phyloP scores from a whole-genome alignment of 495 filamentous ascomycete genomes.

The Choiromyces venosus region DNA sequence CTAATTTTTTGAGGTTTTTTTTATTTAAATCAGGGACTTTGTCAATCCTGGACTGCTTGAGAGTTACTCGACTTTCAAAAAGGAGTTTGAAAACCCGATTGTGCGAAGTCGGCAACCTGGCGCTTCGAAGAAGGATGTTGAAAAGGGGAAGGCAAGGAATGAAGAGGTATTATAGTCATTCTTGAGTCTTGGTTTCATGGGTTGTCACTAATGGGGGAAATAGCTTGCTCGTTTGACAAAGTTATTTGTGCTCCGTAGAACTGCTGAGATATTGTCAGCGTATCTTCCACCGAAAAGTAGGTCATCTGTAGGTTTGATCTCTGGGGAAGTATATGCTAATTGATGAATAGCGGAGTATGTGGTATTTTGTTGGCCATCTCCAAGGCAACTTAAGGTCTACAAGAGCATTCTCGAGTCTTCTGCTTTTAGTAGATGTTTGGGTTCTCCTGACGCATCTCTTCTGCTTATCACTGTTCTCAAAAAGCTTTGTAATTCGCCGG shows the following conservation, averaged over 20 bases:
- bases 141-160: constrained; percentile 65
- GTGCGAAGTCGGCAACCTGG: constrained; percentile 67
- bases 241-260: constrained; percentile 69
- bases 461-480: constrained; percentile 74
- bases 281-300: constrained; percentile 65
- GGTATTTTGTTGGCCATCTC: constrained; percentile 49
- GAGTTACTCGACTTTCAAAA: constrained; percentile 62
- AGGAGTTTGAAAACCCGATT: constrained; percentile 68
- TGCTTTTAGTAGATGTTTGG: constrained; percentile 59
- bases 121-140: constrained; percentile 59
- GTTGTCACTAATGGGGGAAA: neutral
- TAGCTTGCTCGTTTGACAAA: constrained; percentile 58
- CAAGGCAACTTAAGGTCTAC: constrained; percentile 64
- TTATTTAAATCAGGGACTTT: constrained; percentile 51
- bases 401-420: constrained; percentile 65
- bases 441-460: constrained; percentile 62
- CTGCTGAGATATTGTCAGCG: constrained; percentile 65
- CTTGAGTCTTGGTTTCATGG: neutral
- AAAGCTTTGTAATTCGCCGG: constrained; percentile 77
- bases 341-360: neutral
- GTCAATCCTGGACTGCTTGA: constrained; percentile 72
- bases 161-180: constrained; percentile 51
- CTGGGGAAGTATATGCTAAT: neutral
- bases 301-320: neutral
- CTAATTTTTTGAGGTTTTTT: neutral